These are phyloP conservation scores for Flaveria brownii DNA, from an alignment of 129 eudicot genomes.

Conservation along the genomic window DNA sequence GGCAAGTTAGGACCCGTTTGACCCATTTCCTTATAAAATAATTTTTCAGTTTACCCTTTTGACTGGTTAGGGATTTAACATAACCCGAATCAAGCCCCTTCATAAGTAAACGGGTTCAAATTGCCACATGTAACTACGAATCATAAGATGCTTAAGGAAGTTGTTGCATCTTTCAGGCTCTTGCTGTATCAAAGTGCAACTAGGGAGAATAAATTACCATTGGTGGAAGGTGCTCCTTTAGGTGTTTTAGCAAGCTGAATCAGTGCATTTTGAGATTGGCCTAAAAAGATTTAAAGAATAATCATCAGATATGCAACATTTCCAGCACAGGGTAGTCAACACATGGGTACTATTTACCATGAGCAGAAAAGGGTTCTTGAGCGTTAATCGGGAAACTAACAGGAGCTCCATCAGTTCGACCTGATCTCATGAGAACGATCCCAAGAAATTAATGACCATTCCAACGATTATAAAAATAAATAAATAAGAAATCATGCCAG, in stretches of 20 bases:
- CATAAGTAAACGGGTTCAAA: not conserved
- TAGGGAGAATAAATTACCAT: conserved; percentile 25
- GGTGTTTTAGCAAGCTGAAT: conserved; percentile 32
- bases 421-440: conserved; percentile 31
- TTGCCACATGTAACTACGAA: conserved; percentile 2
- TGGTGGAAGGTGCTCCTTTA: conserved; percentile 26
- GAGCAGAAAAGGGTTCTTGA: conserved; percentile 25
- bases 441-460: conserved; percentile 13
- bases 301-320: conserved; percentile 30
- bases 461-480: not conserved
- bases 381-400: conserved; percentile 13
- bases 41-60: not conserved
- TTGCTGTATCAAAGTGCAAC: conserved; percentile 6
- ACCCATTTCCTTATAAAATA: not conserved
- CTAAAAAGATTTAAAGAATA: conserved; percentile 31
- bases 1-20: not conserved
- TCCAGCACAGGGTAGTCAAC: not conserved
- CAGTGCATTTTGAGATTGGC: conserved; percentile 35
- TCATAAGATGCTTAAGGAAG: conserved; percentile 19
- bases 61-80: not conserved
- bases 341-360: conserved; percentile 24
- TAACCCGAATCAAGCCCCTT: not conserved
- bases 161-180: conserved; percentile 24
- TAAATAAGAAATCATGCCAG: conserved; percentile 37
- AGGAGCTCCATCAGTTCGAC: conserved; percentile 24